Evolutionary conservation across 192 early-diverging fungal species (phyloP).

Genomic region (Irineochytrium annulatum): DNA sequence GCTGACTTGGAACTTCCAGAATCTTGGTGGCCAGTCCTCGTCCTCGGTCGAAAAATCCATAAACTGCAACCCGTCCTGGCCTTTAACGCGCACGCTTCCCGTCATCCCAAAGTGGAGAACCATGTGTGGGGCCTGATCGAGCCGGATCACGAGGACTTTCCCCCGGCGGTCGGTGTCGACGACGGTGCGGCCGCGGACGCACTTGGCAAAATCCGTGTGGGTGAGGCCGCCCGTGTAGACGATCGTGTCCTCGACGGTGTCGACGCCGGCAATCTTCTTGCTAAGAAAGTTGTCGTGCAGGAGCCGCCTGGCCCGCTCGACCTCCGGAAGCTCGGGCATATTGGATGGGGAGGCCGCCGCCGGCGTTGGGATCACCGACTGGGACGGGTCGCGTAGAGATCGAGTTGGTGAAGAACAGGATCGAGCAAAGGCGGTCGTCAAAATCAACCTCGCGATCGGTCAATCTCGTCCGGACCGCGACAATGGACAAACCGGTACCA

Average conservation of each 20-base stretch:
- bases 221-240: conserved; percentile 25
- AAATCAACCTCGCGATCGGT: no score
- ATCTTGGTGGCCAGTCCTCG: conserved; percentile 67
- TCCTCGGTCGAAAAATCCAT: conserved; percentile 32
- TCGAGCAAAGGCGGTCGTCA: no score
- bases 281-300: conserved; percentile 51
- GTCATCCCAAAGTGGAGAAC: conserved; percentile 64
- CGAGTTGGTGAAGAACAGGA: no score
- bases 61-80: conserved; percentile 22
- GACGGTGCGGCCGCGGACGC: conserved; percentile 46
- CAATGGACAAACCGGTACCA: no score
- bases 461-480: no score
- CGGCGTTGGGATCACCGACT: no score
- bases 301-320: conserved; percentile 61
- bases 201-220: conserved; percentile 22
- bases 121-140: conserved; percentile 39
- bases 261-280: conserved; percentile 43
- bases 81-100: conserved; percentile 29
- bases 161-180: conserved; percentile 65
- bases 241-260: conserved; percentile 22
- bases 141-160: conserved; percentile 63
- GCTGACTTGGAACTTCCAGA: conserved; percentile 56
- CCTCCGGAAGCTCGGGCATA: conserved; percentile 76
- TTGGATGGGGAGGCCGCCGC: no score
- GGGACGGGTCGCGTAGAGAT: no score